Conservation (phyloP, 2,329 filamentous ascomycete genomes). For the Sporothrix pseudoabietina region DNA sequence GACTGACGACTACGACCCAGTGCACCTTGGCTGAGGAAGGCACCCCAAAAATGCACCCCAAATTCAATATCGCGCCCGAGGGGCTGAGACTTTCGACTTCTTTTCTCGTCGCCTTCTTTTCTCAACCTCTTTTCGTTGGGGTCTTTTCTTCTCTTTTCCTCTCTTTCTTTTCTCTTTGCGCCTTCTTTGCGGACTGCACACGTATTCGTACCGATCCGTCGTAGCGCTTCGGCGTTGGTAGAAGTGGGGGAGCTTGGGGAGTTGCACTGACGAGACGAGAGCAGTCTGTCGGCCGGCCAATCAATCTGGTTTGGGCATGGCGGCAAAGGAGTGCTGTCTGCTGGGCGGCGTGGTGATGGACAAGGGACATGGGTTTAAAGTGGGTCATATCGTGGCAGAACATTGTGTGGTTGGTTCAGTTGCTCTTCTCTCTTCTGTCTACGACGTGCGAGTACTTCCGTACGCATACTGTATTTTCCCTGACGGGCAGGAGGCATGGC, state of each 20-base stretch:
- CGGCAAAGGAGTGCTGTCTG: background rate
- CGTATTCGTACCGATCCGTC: background rate
- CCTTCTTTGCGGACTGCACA: background rate
- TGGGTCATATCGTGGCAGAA: background rate
- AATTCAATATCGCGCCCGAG: background rate
- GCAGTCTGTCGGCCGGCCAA: constrained; percentile 24
- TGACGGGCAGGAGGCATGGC: constrained; percentile 1
- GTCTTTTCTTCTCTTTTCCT: background rate
- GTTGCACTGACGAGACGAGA: background rate
- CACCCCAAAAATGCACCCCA: too few relatives aligned
- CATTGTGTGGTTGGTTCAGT: constrained; percentile 17
- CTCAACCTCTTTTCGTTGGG: background rate
- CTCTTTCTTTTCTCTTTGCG: background rate
- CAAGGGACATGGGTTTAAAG: background rate
- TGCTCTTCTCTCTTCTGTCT: background rate
- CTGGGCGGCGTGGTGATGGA: background rate
- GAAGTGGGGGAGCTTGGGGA: background rate
- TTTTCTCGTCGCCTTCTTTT: background rate
- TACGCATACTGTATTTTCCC: background rate
- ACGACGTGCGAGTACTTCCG: too few relatives aligned
- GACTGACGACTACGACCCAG: background rate
- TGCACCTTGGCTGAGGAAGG: background rate
- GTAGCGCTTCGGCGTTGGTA: constrained; percentile 11
- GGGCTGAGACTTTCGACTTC: background rate
- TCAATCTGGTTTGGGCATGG: constrained; percentile 25